Base-by-base conservation (phyloP, 495 filamentous ascomycete species). In the Penicillium bovifimosum region DNA sequence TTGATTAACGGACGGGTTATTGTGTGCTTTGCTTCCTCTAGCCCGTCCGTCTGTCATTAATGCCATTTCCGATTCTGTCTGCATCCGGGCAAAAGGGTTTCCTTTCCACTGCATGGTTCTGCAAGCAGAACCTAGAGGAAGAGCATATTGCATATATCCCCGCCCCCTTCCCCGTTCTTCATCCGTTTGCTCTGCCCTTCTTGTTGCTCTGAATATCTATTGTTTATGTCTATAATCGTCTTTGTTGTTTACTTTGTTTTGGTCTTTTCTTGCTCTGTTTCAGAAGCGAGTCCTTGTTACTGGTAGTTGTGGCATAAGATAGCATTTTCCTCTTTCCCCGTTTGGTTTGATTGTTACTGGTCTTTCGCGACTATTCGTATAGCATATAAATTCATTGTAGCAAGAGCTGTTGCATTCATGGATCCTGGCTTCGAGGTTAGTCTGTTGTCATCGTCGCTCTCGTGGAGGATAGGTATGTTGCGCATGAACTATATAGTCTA, bases 301-400 rank as follows among this genome's bases (percentile, higher is more conserved):
- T 45, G 60, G 55, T 65, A 63, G 56, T 65, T 54, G 52, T 63
- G 54, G 60, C 57, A 63, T 66, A 66, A 66, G 63, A 66, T 59
- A 66, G 63, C 63, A 66, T 66, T 66, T 55, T 54, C 55, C 38
- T 50, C 52, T 41, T 47, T 51, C 32, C 41, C 38, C 47, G 40
- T 34, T 42, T 32, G 44, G 16, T 33, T 31, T 49, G 31, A 24
- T 46, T 33, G 36, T 26, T 33, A 28, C 40, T 17, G 29, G 45
- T 27, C 10, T 50, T 20, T 17, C 32, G 18, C 9, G 38, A 8
- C 42, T 42, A 32, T 41, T 50, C 38, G 48, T 50, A 50, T 9
- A 38, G 39, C 48, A 50, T 42, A 50, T 50, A 50, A 34, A 47
- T 41, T 42, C n/a, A 18, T 18, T 50, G 48, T 50, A 50, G 42